Evolutionary conservation across 805 yeast species (phyloP).

Genomic region (Ogataea trehaloabstinens): DNA sequence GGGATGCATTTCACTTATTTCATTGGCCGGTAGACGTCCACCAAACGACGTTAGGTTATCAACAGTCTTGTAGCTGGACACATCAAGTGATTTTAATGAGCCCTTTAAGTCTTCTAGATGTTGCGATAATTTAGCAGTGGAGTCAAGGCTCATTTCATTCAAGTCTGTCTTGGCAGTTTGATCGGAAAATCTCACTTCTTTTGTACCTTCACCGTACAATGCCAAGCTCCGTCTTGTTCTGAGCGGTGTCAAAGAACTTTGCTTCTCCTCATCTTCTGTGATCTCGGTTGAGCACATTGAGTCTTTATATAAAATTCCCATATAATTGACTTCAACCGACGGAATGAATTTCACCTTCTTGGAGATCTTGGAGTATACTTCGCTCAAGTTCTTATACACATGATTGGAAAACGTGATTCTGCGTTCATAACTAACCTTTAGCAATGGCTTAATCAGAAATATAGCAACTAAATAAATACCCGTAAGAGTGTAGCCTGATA

Average conservation of each 20-base stretch:
- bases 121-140: conserved; percentile 17
- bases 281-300: conserved; percentile 29
- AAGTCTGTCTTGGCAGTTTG: conserved; percentile 13
- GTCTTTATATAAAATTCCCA: conserved; percentile 37
- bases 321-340: conserved; percentile 40
- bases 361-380: conserved; percentile 27
- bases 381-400: conserved; percentile 28
- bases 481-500: conserved; percentile 35
- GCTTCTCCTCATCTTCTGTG: conserved; percentile 10
- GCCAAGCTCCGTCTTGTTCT: conserved; percentile 1
- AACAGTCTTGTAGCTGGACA: conserved; percentile 23
- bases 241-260: conserved; percentile 8
- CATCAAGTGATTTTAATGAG: conserved; percentile 25
- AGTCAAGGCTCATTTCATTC: conserved; percentile 10
- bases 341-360: conserved; percentile 35
- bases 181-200: conserved; percentile 26
- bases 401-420: conserved; percentile 33
- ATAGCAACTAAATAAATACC: conserved; percentile 32
- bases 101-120: conserved; percentile 31
- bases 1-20: conserved; percentile 36
- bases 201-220: conserved; percentile 6
- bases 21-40: conserved; percentile 11
- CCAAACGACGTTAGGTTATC: conserved; percentile 12
- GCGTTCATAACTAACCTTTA: conserved; percentile 38
- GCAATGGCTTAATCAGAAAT: conserved; percentile 38